A percentile compares a stretch with the other conserved stretches of the same genome.
Conservation (phyloP, 306 rosid species). For the Hippophae rhamnoides region DNA sequence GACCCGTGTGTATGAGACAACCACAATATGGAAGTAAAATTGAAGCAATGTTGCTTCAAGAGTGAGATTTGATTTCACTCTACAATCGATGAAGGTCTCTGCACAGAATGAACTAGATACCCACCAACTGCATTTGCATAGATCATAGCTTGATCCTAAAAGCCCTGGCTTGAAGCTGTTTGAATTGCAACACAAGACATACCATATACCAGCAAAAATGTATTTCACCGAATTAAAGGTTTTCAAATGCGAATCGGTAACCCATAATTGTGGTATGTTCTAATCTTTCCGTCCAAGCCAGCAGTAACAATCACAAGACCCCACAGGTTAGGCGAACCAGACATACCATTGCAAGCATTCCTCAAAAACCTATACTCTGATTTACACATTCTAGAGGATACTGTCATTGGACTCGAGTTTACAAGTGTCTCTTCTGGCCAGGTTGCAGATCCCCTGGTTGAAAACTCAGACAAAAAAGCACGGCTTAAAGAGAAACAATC, state of each 20-base stretch:
- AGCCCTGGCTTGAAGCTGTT: slow-evolving; percentile 14
- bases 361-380: slow-evolving; percentile 67
- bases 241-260: slow-evolving; percentile 46
- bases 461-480: slow-evolving; percentile 47
- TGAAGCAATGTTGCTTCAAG: too few species aligned
- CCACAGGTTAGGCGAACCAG: slow-evolving; percentile 59
- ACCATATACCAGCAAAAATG: background rate
- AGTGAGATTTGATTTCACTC: too few species aligned
- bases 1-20: slow-evolving; percentile 22
- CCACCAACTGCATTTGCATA: background rate
- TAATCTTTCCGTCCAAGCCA: slow-evolving; percentile 71
- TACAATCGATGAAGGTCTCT: too few species aligned
- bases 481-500: slow-evolving; percentile 62
- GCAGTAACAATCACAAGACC: slow-evolving; percentile 73
- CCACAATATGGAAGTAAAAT: too few species aligned
- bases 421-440: slow-evolving; percentile 71
- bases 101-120: too few species aligned
- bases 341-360: slow-evolving; percentile 60
- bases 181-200: slow-evolving; percentile 9
- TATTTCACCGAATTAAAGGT: background rate
- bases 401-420: slow-evolving; percentile 26
- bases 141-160: slow-evolving; percentile 13
- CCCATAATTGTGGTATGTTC: slow-evolving; percentile 66
- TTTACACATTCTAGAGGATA: slow-evolving; percentile 37
- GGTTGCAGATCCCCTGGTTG: slow-evolving; percentile 60